Conservation (phyloP, 1,139 yeast genomes). For the Saccharomycopsis hybrid region DNA sequence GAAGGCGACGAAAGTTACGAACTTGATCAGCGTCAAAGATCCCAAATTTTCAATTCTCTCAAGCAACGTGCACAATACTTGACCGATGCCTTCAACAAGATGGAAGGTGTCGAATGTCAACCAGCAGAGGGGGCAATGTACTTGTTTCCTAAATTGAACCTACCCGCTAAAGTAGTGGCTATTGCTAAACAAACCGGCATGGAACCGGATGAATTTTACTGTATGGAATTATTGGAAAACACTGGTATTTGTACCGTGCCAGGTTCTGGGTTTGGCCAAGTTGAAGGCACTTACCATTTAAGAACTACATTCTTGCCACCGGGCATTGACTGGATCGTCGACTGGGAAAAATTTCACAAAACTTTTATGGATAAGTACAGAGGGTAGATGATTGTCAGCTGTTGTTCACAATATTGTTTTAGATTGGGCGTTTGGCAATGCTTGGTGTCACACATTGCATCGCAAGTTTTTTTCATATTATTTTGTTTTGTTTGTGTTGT, state of each 20-base stretch:
- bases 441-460: too few species aligned
- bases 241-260: slow-evolving; percentile 99
- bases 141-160: slow-evolving; percentile 71
- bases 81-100: slow-evolving; percentile 59
- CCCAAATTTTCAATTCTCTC: slow-evolving; percentile 54
- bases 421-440: too few species aligned
- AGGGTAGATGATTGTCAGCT: too few species aligned
- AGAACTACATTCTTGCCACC: slow-evolving; percentile 97
- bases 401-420: too few species aligned
- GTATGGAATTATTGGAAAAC: slow-evolving; percentile 67
- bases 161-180: slow-evolving; percentile 56
- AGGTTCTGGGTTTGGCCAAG: slow-evolving; percentile 96
- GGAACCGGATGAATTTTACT: slow-evolving; percentile 81
- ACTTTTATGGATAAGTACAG: slow-evolving; percentile 55
- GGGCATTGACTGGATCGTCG: slow-evolving; percentile 78
- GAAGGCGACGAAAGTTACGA: slow-evolving; percentile 72
- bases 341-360: slow-evolving; percentile 72
- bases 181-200: slow-evolving; percentile 51
- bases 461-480: too few species aligned
- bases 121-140: slow-evolving; percentile 97
- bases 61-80: slow-evolving; percentile 55
- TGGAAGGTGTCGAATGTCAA: slow-evolving; percentile 82
- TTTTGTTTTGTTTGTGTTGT: too few species aligned
- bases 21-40: slow-evolving; percentile 55
- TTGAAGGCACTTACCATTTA: slow-evolving; percentile 78